phyloP scores from a whole-genome alignment of 2,329 filamentous ascomycete genomes.

The Colletotrichum sansevieriae region DNA sequence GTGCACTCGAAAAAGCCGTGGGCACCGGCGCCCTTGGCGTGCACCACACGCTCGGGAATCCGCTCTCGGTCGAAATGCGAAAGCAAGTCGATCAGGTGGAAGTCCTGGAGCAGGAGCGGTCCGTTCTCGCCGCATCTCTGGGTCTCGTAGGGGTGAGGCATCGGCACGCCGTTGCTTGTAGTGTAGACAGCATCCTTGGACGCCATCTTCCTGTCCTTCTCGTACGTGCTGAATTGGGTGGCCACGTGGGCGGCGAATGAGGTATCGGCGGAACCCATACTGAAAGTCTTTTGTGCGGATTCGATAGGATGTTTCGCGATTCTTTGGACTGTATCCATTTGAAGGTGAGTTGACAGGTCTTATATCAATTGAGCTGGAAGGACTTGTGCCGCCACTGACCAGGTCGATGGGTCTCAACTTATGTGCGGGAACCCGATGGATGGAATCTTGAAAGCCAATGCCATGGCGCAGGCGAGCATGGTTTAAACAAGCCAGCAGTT shows the following conservation, averaged over 20 bases:
- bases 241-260: constrained; percentile 54
- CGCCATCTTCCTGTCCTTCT: constrained; percentile 54
- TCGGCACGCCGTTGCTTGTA: constrained; percentile 68
- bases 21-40: constrained; percentile 51
- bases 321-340: constrained; percentile 12
- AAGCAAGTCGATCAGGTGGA: constrained; percentile 72
- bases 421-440: background rate
- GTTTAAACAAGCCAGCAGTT: background rate
- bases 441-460: background rate
- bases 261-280: constrained; percentile 47
- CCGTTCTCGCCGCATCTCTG: constrained; percentile 70
- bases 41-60: constrained; percentile 39
- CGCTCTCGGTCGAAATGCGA: constrained; percentile 73
- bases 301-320: constrained; percentile 10
- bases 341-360: background rate
- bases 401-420: background rate
- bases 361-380: background rate
- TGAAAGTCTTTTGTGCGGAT: constrained; percentile 12
- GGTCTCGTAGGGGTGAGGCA: constrained; percentile 69
- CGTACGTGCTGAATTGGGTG: constrained; percentile 54
- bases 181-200: constrained; percentile 63
- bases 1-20: constrained; percentile 69
- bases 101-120: constrained; percentile 69
- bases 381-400: background rate
- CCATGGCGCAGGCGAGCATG: constrained; percentile 9